A percentile compares a stretch with the other conserved stretches of the same genome.
These are phyloP conservation scores for Besnoitia besnoiti DNA, from an alignment of 169 alveolate genomes.

Conservation along the genomic window DNA sequence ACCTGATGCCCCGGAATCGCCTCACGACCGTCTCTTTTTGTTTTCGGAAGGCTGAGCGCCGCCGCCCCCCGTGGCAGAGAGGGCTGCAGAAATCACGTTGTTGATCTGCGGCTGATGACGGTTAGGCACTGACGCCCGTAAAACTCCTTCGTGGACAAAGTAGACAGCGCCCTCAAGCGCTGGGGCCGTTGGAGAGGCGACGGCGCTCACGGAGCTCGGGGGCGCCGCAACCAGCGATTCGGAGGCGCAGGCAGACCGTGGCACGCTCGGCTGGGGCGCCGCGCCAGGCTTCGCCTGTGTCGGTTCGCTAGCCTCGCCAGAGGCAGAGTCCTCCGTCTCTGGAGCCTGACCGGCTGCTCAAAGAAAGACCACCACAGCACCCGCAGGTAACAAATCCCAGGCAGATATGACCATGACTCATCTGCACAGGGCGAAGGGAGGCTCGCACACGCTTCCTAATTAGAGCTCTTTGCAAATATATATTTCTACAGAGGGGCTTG, in stretches of 20 bases:
- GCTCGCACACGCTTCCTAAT: no score
- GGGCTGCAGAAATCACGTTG: neutral
- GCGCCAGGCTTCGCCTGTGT: neutral
- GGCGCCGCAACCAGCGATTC: neutral
- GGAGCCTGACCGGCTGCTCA: no score
- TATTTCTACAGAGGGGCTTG: no score
- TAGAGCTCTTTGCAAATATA: no score
- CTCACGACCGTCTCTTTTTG: neutral
- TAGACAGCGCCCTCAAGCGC: neutral
- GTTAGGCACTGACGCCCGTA: conserved; percentile 13
- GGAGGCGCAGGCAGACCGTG: no score
- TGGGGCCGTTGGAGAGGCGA: neutral
- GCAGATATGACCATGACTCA: no score
- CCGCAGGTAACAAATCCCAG: no score
- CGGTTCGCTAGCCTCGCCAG: neutral
- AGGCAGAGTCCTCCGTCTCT: no score
- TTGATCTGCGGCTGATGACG: neutral
- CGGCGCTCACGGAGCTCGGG: neutral
- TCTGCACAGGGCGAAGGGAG: no score
- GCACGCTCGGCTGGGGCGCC: neutral
- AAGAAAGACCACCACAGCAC: no score
- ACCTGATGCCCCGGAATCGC: neutral
- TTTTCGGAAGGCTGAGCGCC: neutral
- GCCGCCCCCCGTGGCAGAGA: neutral
- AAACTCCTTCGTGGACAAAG: neutral